Evolutionary conservation across 2,329 filamentous ascomycete species (phyloP).

Genomic region (Emydomyces testavorans): DNA sequence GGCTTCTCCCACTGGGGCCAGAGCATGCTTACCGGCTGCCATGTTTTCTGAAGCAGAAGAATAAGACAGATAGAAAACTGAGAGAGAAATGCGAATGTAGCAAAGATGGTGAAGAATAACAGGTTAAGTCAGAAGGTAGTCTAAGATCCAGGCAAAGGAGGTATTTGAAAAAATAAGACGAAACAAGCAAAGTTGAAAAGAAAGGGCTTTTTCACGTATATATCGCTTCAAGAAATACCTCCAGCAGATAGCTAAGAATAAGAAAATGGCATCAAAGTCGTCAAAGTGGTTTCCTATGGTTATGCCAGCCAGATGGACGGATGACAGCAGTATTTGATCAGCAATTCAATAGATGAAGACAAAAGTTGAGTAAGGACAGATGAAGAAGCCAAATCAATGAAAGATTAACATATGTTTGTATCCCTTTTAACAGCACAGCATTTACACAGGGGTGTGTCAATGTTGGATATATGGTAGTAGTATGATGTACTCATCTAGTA

Average conservation of each 20-base stretch:
- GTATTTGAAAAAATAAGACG: too few species aligned
- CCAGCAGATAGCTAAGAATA: conserved; percentile 3
- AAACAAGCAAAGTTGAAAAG: not conserved
- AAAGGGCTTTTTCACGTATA: conserved; percentile 6
- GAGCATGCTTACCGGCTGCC: conserved; percentile 7
- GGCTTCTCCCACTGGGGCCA: not conserved
- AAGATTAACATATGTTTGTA: not conserved
- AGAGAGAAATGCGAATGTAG: not conserved
- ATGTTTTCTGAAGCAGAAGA: conserved; percentile 8
- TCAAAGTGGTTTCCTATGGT: conserved; percentile 10
- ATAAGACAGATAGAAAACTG: conserved; percentile 5
- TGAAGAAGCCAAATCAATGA: not conserved
- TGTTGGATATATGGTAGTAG: not conserved
- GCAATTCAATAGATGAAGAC: conserved; percentile 1
- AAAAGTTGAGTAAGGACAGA: not conserved
- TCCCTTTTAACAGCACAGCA: not conserved
- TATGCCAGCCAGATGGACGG: conserved; percentile 6
- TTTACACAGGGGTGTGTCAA: not conserved
- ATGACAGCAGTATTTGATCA: conserved; percentile 9
- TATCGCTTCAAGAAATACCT: not conserved
- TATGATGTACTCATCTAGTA: too few species aligned
- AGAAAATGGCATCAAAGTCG: conserved; percentile 11
- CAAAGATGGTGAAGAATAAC: not conserved
- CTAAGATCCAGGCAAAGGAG: not conserved
- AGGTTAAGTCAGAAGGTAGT: too few species aligned